Evolutionary conservation across 2,329 filamentous ascomycete species (phyloP), one percentile per base, ranked within the genome.

Genomic region (Talaromyces verruculosus): DNA sequence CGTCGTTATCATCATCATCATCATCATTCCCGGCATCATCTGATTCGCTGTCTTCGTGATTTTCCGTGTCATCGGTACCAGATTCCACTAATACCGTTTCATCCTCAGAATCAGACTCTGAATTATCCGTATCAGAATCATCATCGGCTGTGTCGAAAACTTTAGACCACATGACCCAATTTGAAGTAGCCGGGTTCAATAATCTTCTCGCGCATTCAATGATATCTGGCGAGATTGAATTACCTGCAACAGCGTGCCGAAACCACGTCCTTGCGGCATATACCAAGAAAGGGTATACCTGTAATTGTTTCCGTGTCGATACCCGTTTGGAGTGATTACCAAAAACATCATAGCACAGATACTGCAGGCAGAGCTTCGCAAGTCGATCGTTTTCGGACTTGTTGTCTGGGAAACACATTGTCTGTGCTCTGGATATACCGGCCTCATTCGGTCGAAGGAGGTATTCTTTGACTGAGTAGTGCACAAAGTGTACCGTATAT

Each of bases 261-360:
- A 55, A 55, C 51, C 51, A 55, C 15, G 51, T 55, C 8, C 51
- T 30, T 55, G 51, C 51, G 28, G 51, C 51, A 55, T 55, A 55
- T 55, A 55, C 28, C 28, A 55, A 10, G 33, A 55, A 55, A n/a
- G 51, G 51, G 8, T 55, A 55, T 30, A 55, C 51, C 6, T 11
- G 51, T 35, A 55, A 55, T 33, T 55, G 25, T 33, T 55, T 35
- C 51, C 51, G 3, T 30, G 33, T 55, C 11, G 51, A 55, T 8
- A 35, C 51, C 7, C 17, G 28, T 47, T 47, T 25, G 19, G 4
- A n/a, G 11, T 47, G 45, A 25, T 25, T 15, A 47, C 45, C 45
- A 15, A 47, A 47, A 25, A 47, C 45, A 47, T 47, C 45, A 25
- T 47, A 47, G 45, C 45, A 47, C 19, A 47, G 45, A 47, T 47